Conservation (phyloP, 306 rosid species). For the Casuarina glauca region DNA sequence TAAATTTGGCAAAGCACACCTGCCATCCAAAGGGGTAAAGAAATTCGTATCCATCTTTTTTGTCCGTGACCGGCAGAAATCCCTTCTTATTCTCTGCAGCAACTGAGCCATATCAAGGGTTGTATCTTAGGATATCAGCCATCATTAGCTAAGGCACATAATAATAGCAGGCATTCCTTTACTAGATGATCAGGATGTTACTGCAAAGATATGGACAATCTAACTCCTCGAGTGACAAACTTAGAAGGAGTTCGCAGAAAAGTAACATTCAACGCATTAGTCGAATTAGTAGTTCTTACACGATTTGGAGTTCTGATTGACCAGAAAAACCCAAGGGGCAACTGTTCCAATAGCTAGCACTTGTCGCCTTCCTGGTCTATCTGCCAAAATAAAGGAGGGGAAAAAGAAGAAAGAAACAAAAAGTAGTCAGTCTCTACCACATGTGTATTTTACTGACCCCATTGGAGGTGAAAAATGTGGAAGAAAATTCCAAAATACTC, state of each 20-base stretch:
- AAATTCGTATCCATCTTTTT: conserved; percentile 85
- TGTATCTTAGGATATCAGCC: conserved; percentile 63
- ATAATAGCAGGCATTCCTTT: conserved; percentile 22
- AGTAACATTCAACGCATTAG: neutral
- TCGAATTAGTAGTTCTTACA: conserved; percentile 53
- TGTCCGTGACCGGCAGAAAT: conserved; percentile 63
- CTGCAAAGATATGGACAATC: conserved; percentile 21
- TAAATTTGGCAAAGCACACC: conserved; percentile 44
- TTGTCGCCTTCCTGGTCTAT: conserved; percentile 79
- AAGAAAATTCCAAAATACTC: too few relatives aligned
- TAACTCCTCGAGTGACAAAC: conserved; percentile 34
- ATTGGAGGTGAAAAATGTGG: neutral
- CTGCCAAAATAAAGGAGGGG: conserved; percentile 50
- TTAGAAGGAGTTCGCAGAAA: neutral
- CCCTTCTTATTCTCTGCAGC: conserved; percentile 94
- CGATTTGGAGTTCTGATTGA: conserved; percentile 58
- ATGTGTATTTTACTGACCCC: neutral
- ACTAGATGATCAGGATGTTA: conserved; percentile 15
- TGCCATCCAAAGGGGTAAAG: conserved; percentile 98
- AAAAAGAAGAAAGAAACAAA: neutral
- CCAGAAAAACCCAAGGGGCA: conserved; percentile 58
- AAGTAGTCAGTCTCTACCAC: neutral
- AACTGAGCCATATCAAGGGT: conserved; percentile 98
- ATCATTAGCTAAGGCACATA: conserved; percentile 36
- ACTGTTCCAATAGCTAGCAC: conserved; percentile 57